Evolutionary conservation across 176 grass and related monocot genomes (phyloP), one percentile per base, ranked within the genome.

Genomic region (Olyra latifolia): DNA sequence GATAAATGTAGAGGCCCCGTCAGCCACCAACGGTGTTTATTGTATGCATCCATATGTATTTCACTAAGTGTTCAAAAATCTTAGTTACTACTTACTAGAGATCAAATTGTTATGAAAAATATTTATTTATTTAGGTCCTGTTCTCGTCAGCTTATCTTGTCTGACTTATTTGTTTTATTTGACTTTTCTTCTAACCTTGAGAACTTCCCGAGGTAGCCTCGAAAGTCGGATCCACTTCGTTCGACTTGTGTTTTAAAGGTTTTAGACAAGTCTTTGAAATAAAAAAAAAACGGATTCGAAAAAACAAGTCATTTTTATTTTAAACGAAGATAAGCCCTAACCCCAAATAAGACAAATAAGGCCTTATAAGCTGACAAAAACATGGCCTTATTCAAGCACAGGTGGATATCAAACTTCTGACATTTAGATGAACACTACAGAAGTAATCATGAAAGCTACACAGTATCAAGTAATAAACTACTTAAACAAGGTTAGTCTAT

Each of bases 401-500:
- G 8, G 55, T 8, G 19, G 68, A 62, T 48, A 52, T 14, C 25
- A 27, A 66, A 74, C 4, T 4, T 67, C 49, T 58, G 10, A 0
- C 25, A 59, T 2, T 5, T 11, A n/a, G 1, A 66, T 67, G 20
- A 41, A 23, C 19, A 66, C 2, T 30, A 56, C 25, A 70, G 4
- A 55, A 79, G 16, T 57, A 8, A 8, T 11, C 4, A 55, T 74
- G 38, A 63, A 44, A 17, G 6, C 1, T 30, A 43, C 28, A 46
- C 11, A n/a, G 5, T 42, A 2, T 38, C 4, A 63, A 40, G 59
- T 61, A 87, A 76, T 1, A 32, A 49, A 49, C 2, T 68, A 24
- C 13, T 71, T 35, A 7, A 59, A 52, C 13, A 69, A 75, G 49
- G 65, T 19, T 9, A 84, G 46, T 76, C 24, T 81, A 14, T 79